Evolutionary conservation across 768 basidiomycete species (phyloP), one percentile per base, ranked within the genome.

Genomic region (Hericium erinaceus): DNA sequence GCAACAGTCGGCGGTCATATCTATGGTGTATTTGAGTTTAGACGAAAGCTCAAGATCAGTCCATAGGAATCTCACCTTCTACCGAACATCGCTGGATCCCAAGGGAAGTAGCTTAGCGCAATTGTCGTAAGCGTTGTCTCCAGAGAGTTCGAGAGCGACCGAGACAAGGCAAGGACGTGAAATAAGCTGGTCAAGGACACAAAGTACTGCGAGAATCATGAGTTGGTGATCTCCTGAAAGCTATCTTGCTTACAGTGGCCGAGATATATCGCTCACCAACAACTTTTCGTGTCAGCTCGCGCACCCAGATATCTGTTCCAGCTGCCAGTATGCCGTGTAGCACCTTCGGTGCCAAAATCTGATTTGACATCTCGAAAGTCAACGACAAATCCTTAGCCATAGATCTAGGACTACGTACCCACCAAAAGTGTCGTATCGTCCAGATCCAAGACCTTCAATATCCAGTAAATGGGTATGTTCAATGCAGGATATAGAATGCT

Each of bases 141-240:
- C 26, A 95, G 72, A 12, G 93, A 95, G 67, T 98, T 99, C 33
- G 92, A 95, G 54, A 98, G 73, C 0, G 94, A 90, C 39, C 97
- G 81, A 3, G 94, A 88, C 24, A 97, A 74, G 1, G 90, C 80
- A 54, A 95, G 76, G 0, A 81, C 82, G 70, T 98, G 82, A 73
- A 98, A 98, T 66, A 95, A 82, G 4, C 91, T 95, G 1, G 86
- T 82, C 53, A 95, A 66, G 26, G 92, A 91, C 39, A 98, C 68
- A 58, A 93, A 77, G 39, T 86, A 71, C 94, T 98, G 61, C 16
- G 20, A 20, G 46, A 46, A 28, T 38, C 37, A 33, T 33, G 33
- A 33, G 28, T 3, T 48, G 46, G 57, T 60, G 24, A 57, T 26
- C 26, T 6, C 12, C 22, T 18, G 28, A 37, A 16, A 41, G n/a